Evolutionary conservation across 441 rosid species (phyloP).

Genomic region (Gossypium trilobum): DNA sequence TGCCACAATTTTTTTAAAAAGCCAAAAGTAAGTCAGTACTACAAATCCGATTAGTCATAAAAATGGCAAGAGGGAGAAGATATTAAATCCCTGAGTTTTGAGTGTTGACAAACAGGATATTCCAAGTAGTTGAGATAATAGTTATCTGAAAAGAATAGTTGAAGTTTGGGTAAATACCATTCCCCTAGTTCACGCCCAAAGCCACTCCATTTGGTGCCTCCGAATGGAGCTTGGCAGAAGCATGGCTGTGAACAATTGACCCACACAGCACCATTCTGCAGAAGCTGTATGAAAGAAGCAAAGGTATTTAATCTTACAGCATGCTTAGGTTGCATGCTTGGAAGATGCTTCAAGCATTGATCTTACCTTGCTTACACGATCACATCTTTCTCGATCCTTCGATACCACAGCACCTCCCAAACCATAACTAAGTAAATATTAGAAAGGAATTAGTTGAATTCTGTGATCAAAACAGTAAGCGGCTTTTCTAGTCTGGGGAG

Average conservation of each 20-base stretch:
- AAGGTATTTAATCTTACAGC: not conserved
- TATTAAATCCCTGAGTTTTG: not conserved
- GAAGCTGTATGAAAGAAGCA: conserved; percentile 38
- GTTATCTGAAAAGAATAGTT: not conserved
- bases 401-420: conserved; percentile 83
- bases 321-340: not conserved
- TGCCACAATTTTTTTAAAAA: conserved; percentile 10
- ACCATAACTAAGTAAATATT: conserved; percentile 49
- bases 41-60: not conserved
- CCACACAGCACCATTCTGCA: conserved; percentile 79
- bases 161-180: conserved; percentile 41
- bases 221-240: conserved; percentile 93
- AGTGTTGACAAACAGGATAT: not conserved
- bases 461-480: not conserved
- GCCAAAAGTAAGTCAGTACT: not conserved
- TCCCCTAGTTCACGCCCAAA: conserved; percentile 93
- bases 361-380: conserved; percentile 78
- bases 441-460: conserved; percentile 15
- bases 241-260: conserved; percentile 92
- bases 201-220: conserved; percentile 87
- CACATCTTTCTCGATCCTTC: conserved; percentile 80
- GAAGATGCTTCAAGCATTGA: conserved; percentile 3
- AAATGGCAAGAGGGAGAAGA: not conserved
- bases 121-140: not conserved
- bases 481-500: not conserved